Evolutionary conservation across 116 monocot genomes (phyloP), one percentile per base, ranked within the genome.

Genomic region (Phalaenopsis hybrid): DNA sequence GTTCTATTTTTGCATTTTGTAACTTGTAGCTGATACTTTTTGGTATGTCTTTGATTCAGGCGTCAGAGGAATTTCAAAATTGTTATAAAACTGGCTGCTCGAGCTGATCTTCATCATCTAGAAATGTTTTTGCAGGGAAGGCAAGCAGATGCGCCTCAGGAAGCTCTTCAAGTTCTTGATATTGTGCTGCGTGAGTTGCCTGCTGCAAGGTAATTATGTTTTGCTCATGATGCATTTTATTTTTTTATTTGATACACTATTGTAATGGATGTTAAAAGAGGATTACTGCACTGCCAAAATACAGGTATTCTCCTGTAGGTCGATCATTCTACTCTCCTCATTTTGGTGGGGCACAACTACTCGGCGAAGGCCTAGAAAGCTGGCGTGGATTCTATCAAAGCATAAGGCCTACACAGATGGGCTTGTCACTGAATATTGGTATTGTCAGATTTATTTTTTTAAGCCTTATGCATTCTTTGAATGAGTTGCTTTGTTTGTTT

Each of bases 131-230:
- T 96, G 58, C 63, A 84, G 74, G 96, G 96, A 43, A 83, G 76
- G 61, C 92, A 92, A 55, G 86, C 93, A 10, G 96, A 96, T 88
- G 92, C 92, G 74, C 96, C 96, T 51, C 96, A 93, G 87, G 96
- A 96, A 80, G 93, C 95, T 34, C 84, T 95, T 34, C 95, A 93
- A 88, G 89, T 96, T 65, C 93, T 93, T 75, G 94, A 94, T 21
- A 97, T 94, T 85, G 96, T 96, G 2, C 84, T 96, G 15, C 92
- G 96, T 55, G 96, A 96, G 82, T 87, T 90, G 79, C 96, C 94
- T 25, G 94, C 92, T 75, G 89, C 20, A 92, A 92, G 94, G 96
- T 91, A 76, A 57, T 46, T 73, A 58, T 70, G 33, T 49, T 81
- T 81, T 20, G 6, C 20, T 18, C n/a, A 78, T 48, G 31, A 44